Evolutionary conservation across 805 yeast species (phyloP).

Genomic region (Tanozyma kutaoensis): DNA sequence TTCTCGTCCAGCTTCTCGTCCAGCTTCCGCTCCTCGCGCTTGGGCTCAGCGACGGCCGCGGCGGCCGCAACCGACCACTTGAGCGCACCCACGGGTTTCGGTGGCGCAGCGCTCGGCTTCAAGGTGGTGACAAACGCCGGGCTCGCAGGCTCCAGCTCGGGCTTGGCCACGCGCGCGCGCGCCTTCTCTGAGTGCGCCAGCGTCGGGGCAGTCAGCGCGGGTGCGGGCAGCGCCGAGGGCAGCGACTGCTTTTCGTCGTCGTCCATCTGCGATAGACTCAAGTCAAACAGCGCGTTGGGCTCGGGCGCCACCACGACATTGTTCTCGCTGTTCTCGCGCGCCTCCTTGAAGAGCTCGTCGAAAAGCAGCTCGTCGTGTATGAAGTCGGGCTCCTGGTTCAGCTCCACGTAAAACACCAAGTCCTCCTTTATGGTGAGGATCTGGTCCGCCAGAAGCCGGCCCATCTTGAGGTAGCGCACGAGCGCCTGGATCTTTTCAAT

Average conservation of each 20-base stretch:
- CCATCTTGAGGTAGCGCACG: slow-evolving; percentile 22
- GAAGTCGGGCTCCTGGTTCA: slow-evolving; percentile 51
- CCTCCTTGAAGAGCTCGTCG: neutral
- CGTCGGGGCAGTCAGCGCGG: neutral
- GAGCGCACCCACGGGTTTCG: slow-evolving; percentile 38
- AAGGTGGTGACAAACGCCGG: slow-evolving; percentile 29
- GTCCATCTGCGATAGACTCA: neutral
- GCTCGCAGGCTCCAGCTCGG: slow-evolving; percentile 6
- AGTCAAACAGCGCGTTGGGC: neutral
- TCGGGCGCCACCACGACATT: neutral
- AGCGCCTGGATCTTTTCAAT: slow-evolving; percentile 19
- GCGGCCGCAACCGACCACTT: slow-evolving; percentile 48
- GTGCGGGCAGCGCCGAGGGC: neutral
- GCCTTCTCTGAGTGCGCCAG: too few relatives aligned
- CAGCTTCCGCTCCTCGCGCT: slow-evolving; percentile 1
- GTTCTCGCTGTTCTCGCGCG: neutral
- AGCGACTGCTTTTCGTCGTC: too few relatives aligned
- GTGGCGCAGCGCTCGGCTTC: slow-evolving; percentile 44
- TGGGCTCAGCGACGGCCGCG: slow-evolving; percentile 5
- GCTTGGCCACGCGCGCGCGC: too few relatives aligned
- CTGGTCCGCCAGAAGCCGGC: slow-evolving; percentile 36
- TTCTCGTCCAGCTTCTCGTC: too few relatives aligned
- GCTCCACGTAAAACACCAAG: slow-evolving; percentile 56
- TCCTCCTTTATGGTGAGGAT: slow-evolving; percentile 24
- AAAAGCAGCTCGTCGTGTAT: slow-evolving; percentile 1